A percentile compares a stretch with the other conserved stretches of the same genome.
phyloP scores from a whole-genome alignment of 169 alveolate genomes.

The Eimeria sp. region DNA sequence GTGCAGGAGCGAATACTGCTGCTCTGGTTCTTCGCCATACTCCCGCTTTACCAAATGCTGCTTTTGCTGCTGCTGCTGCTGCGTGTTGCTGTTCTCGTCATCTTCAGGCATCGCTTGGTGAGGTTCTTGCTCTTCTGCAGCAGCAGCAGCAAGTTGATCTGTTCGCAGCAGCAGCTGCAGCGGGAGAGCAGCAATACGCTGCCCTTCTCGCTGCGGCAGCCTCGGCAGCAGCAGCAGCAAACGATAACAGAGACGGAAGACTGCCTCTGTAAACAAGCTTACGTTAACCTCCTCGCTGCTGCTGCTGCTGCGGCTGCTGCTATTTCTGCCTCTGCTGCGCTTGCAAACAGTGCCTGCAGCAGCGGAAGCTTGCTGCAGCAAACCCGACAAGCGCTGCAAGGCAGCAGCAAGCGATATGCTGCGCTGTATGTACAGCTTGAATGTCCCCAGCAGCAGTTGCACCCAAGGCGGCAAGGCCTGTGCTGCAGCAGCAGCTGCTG shows the following conservation, averaged over 20 bases:
- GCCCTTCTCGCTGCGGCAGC: slow-evolving; percentile 27
- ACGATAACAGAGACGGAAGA: background rate
- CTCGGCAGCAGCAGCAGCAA: slow-evolving; percentile 1
- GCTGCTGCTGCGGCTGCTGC: too few species aligned
- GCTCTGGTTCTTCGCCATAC: background rate
- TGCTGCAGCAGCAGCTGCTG: background rate
- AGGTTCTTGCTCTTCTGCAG: too few species aligned
- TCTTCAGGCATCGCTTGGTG: too few species aligned
- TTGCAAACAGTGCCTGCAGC: background rate
- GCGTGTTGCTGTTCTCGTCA: too few species aligned
- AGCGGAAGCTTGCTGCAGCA: slow-evolving; percentile 44
- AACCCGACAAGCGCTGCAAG: slow-evolving; percentile 1
- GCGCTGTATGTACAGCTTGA: slow-evolving; percentile 35
- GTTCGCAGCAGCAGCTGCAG: slow-evolving; percentile 22
- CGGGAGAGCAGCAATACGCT: slow-evolving; percentile 18
- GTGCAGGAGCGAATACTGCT: background rate
- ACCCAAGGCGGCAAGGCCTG: background rate
- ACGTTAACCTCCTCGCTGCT: too few species aligned
- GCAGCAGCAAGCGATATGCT: slow-evolving; percentile 41
- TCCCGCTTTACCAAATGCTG: background rate
- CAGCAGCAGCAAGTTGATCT: too few species aligned
- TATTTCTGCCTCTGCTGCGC: background rate
- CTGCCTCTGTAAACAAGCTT: background rate
- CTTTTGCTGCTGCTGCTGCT: too few species aligned
- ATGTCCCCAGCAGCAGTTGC: slow-evolving; percentile 32